Evolutionary conservation across 805 yeast genomes (phyloP), one percentile per base, ranked within the genome.

Genomic region (Dipodascopsis uninucleata): DNA sequence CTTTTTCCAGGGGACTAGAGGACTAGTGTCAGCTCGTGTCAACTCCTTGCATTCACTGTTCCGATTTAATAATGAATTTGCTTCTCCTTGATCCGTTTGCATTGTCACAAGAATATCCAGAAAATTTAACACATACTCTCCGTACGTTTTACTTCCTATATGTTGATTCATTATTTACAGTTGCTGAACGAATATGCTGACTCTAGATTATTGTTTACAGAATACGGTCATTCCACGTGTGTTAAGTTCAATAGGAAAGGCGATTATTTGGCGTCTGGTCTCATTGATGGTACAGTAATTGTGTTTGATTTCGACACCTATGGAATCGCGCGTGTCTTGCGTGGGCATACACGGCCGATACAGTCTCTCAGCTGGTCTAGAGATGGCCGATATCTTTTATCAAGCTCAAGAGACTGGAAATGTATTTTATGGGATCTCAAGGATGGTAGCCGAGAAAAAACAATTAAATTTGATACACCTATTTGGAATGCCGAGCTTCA

Each of bases 51-150:
- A 33, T 5, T 14, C 16, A 5, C 16, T 16, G n/a, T 10, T 33
- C 6, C 10, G 36, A 33, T 5, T n/a, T 10, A 23, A 21, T 18
- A 4, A 85, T 85, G 93, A 89, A 89, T 63, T 69, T 88, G 26
- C 72, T 93, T 7, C 71, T 90, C 20, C 77, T 85, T 53, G 97
- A 89, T 64, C 97, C 97, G 2, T 86, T 87, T 63, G 79, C 90
- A 1, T 88, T 90, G 18, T 82, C 95, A 17, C 87, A 86, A 59
- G 97, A 89, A 60, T 89, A 34, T n/a, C 97, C 97, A 0, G 96
- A 89, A 49, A 75, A 82, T 1, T 74, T 86, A n/a, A 75, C 83
- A 1, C 79, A 79, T 49, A 79, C 89, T 0, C 66, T 87, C 9
- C 44, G 65, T 62, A 47, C 35, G 65, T 49, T 4, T n/a, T 17